Conservation (phyloP, 2,329 filamentous ascomycete genomes). For the Colletotrichum tabaci region DNA sequence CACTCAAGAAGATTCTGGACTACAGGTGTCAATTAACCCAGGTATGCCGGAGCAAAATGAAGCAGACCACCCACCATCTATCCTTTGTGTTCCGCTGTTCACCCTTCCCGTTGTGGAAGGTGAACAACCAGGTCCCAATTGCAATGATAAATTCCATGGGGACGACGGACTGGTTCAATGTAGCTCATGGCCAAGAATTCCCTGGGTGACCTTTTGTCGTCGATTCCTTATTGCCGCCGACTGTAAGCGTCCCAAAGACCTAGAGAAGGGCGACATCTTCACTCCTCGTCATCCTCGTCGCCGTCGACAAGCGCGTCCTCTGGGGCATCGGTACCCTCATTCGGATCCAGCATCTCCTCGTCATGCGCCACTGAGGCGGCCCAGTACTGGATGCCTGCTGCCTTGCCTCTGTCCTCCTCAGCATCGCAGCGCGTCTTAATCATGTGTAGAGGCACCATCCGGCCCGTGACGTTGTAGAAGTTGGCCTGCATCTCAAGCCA, state of each 20-base stretch:
- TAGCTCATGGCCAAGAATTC: neutral
- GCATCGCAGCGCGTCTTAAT: conserved; percentile 54
- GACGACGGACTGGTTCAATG: no score
- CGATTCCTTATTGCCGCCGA: neutral
- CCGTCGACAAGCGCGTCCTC: conserved; percentile 33
- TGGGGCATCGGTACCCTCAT: conserved; percentile 22
- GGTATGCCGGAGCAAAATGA: neutral
- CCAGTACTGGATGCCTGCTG: conserved; percentile 35
- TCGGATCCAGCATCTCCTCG: conserved; percentile 38
- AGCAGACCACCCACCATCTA: conserved; percentile 7
- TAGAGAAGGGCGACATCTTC: neutral
- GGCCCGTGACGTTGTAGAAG: conserved; percentile 60
- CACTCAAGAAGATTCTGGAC: neutral
- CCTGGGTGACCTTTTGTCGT: neutral
- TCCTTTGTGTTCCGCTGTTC: neutral
- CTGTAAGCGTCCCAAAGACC: neutral
- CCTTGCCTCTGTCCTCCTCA: conserved; percentile 46
- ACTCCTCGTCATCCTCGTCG: conserved; percentile 38
- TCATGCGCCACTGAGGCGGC: conserved; percentile 32
- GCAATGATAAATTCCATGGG: neutral
- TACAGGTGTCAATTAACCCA: neutral
- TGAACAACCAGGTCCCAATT: neutral
- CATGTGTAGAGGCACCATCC: conserved; percentile 56
- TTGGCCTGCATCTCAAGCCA: conserved; percentile 62
- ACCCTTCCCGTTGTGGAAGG: neutral